A percentile compares a stretch with the other conserved stretches of the same genome.
Conservation (phyloP, 257 asterid genomes). For the Cinchona pubescens region DNA sequence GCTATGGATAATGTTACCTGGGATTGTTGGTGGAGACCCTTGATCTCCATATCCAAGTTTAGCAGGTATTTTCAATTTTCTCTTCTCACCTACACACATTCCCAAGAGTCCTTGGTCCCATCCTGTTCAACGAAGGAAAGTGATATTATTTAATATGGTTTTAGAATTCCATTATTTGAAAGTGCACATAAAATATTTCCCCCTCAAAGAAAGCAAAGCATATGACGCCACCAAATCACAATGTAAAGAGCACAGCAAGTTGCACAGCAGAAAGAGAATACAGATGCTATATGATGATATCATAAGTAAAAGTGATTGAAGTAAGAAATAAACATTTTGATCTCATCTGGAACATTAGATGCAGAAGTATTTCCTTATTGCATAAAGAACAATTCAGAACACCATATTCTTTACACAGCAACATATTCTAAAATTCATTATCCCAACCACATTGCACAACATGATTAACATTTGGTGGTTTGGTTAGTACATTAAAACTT, state of each 20-base stretch:
- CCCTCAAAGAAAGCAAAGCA: not conserved
- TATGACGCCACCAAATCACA: not conserved
- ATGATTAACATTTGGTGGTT: not conserved
- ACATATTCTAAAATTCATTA: not conserved
- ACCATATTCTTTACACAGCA: not conserved
- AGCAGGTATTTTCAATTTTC: slow-evolving; percentile 90
- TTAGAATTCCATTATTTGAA: not conserved
- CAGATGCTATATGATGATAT: not conserved
- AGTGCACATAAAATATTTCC: not conserved
- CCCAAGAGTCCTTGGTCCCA: slow-evolving; percentile 98
- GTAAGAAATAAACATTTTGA: not conserved
- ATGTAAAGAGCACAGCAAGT: not conserved
- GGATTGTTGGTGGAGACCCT: slow-evolving; percentile 96
- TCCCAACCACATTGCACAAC: not conserved
- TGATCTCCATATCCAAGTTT: slow-evolving; percentile 94
- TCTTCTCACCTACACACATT: slow-evolving; percentile 93
- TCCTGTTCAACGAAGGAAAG: slow-evolving; percentile 48
- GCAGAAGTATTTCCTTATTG: not conserved
- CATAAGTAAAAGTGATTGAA: not conserved
- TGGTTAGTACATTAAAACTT: not conserved
- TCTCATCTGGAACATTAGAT: not conserved
- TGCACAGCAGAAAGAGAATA: not conserved
- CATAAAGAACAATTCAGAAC: not conserved
- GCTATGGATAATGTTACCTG: slow-evolving; percentile 66
- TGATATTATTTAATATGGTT: not conserved